Conservation (phyloP, 257 asterid species). For the Gardenia jasminoides region DNA sequence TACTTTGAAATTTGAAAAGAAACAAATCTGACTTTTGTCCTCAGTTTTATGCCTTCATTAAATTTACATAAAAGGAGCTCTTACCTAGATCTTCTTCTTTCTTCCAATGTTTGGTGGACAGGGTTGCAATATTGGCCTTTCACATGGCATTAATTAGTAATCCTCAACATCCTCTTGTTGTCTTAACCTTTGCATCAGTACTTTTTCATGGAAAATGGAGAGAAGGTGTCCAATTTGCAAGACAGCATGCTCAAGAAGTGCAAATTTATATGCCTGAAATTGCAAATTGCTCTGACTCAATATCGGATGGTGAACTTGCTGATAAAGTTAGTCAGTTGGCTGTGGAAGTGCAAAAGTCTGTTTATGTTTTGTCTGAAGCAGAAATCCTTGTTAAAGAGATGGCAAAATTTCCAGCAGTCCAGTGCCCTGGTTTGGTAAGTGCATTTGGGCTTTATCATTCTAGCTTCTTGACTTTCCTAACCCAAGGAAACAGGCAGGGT, state of each 20-base stretch:
- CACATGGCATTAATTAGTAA: conserved; percentile 58
- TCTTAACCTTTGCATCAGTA: conserved; percentile 77
- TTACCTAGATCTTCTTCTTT: conserved; percentile 3
- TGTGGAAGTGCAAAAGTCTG: conserved; percentile 44
- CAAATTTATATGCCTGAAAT: conserved; percentile 59
- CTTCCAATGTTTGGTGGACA: conserved; percentile 35
- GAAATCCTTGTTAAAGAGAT: conserved; percentile 51
- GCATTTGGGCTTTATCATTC: conserved; percentile 16
- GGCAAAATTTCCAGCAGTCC: conserved; percentile 56
- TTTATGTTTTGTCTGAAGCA: conserved; percentile 39
- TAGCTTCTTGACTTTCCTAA: conserved; percentile 4
- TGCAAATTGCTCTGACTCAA: conserved; percentile 31
- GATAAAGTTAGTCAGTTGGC: conserved; percentile 52
- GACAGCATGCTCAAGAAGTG: conserved; percentile 50
- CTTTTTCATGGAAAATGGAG: conserved; percentile 67
- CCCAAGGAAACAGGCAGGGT: background rate
- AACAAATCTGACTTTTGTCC: background rate
- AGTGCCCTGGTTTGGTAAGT: conserved; percentile 67
- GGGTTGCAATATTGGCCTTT: conserved; percentile 80
- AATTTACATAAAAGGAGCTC: background rate
- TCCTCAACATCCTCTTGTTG: conserved; percentile 66
- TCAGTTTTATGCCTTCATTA: background rate
- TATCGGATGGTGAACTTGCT: conserved; percentile 70
- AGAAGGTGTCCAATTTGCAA: conserved; percentile 59
- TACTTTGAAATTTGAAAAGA: background rate